A percentile compares a stretch with the other conserved stretches of the same genome.
phyloP scores from a whole-genome alignment of 1,139 yeast genomes.

The Arxiozyma bovina region DNA sequence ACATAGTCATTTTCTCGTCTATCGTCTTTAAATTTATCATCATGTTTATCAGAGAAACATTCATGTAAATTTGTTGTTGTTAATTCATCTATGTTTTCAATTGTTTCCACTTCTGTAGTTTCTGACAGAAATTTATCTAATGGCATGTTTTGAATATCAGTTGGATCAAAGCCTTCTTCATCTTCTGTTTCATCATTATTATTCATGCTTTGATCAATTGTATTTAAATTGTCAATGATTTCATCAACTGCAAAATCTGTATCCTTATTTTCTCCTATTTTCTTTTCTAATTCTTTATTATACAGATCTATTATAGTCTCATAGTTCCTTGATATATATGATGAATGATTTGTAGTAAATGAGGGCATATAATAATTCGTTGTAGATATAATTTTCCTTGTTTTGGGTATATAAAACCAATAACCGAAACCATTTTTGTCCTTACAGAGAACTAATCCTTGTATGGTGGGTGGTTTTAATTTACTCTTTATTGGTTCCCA shows the following conservation, averaged over 20 bases:
- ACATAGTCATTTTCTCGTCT: not conserved
- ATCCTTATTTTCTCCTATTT: not conserved
- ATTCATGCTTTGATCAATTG: no score
- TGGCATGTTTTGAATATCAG: not conserved
- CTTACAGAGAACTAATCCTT: not conserved
- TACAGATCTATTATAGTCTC: not conserved
- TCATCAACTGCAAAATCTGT: not conserved
- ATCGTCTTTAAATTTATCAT: not conserved
- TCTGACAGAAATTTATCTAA: not conserved
- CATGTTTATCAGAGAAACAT: not conserved
- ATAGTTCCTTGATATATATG: not conserved
- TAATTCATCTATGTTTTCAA: not conserved
- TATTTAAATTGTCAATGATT: no score
- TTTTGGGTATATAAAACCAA: slow-evolving; percentile 3
- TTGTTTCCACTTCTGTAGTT: not conserved
- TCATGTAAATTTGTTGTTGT: not conserved
- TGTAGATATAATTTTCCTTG: slow-evolving; percentile 1
- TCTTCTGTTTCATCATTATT: no score
- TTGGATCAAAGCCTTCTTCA: not conserved
- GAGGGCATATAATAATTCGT: not conserved
- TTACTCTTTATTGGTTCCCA: not conserved
- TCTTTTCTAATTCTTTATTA: not conserved
- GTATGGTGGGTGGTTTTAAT: not conserved
- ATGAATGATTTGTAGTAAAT: not conserved
- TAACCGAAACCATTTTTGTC: slow-evolving; percentile 3